Evolutionary conservation across 805 yeast genomes (phyloP).

Genomic region (Starmerella stigmatis): DNA sequence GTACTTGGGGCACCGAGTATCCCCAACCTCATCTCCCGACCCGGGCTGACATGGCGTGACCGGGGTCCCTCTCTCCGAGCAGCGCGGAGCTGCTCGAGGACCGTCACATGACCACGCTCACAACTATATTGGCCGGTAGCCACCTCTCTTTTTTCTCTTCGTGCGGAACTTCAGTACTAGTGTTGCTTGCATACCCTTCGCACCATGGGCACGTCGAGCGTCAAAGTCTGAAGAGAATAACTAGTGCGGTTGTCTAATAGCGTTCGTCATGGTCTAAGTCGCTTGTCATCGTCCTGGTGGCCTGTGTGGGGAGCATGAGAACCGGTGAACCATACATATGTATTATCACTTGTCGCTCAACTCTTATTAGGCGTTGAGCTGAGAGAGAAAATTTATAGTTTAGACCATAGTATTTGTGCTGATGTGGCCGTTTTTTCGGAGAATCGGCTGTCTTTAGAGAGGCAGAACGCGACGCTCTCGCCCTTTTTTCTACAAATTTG

Average conservation of each 20-base stretch:
- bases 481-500: too few relatives aligned
- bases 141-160: slow-evolving; percentile 2
- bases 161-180: slow-evolving; percentile 28
- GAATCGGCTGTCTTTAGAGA: too few relatives aligned
- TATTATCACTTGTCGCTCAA: too few relatives aligned
- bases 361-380: too few relatives aligned
- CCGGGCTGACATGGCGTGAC: not conserved
- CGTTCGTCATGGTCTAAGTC: slow-evolving; percentile 23
- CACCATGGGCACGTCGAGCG: slow-evolving; percentile 25
- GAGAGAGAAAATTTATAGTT: too few relatives aligned
- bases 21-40: not conserved
- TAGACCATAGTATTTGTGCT: too few relatives aligned
- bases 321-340: slow-evolving; percentile 28
- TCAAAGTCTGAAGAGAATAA: slow-evolving; percentile 24
- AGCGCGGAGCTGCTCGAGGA: too few relatives aligned
- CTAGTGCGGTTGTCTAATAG: slow-evolving; percentile 26
- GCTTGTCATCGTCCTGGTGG: slow-evolving; percentile 20
- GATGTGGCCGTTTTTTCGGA: too few relatives aligned
- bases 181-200: slow-evolving; percentile 25
- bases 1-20: not conserved
- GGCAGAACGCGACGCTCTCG: too few relatives aligned
- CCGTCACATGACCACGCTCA: not conserved
- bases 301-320: slow-evolving; percentile 24
- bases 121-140: not conserved
- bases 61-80: too few relatives aligned